These are phyloP conservation scores for Amauroascus verrucosus DNA, from an alignment of 2,329 filamentous ascomycete genomes.

Conservation along the genomic window DNA sequence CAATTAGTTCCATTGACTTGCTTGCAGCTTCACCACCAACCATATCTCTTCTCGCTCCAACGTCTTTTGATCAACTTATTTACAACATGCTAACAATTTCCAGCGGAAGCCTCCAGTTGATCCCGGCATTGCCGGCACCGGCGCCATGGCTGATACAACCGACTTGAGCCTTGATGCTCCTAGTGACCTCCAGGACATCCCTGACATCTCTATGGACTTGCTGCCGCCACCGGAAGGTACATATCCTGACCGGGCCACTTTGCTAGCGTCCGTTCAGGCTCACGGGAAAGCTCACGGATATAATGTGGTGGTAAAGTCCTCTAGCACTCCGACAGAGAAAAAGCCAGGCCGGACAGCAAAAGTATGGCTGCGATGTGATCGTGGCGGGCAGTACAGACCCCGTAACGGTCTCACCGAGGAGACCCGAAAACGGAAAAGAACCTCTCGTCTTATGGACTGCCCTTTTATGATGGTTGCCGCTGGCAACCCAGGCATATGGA, in stretches of 20 bases:
- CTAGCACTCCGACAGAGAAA: constrained; percentile 37
- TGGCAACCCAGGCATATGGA: constrained; percentile 37
- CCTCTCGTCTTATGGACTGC: constrained; percentile 37
- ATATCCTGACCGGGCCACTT: constrained; percentile 34
- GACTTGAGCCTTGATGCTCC: constrained; percentile 38
- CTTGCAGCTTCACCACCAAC: not conserved
- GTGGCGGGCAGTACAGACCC: constrained; percentile 37
- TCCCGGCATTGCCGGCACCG: constrained; percentile 11
- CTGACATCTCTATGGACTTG: constrained; percentile 35
- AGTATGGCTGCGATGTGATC: constrained; percentile 38
- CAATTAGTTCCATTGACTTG: constrained; percentile 1
- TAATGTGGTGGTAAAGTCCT: constrained; percentile 39
- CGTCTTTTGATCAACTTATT: not conserved
- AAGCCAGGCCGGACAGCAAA: constrained; percentile 38
- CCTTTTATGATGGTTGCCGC: constrained; percentile 38
- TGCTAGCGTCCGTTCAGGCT: constrained; percentile 33
- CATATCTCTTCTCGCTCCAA: not conserved
- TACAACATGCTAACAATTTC: constrained; percentile 7
- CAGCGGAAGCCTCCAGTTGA: constrained; percentile 1
- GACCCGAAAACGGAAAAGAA: constrained; percentile 36
- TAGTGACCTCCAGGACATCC: constrained; percentile 38
- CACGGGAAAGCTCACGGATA: constrained; percentile 37
- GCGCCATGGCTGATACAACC: constrained; percentile 33
- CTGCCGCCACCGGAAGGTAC: constrained; percentile 36
- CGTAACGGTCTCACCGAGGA: constrained; percentile 38